Conservation (phyloP, 2,329 filamentous ascomycete genomes). For the Uncinocarpus reesii region DNA sequence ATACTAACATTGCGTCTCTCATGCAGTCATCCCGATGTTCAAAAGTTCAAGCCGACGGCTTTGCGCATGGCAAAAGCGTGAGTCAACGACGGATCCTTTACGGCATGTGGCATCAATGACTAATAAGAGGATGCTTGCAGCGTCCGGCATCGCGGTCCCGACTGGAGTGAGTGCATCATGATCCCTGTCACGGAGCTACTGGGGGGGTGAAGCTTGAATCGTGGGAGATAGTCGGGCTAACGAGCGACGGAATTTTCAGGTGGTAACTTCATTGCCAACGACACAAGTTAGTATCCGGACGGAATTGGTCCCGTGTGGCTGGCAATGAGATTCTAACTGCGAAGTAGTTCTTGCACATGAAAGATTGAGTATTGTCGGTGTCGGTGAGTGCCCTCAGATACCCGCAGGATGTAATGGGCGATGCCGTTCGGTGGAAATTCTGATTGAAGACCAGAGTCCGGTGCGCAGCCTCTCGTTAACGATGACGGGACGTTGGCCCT, state of each 20-base stretch:
- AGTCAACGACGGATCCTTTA: constrained; percentile 31
- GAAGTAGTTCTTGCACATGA: constrained; percentile 82
- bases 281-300: constrained; percentile 61
- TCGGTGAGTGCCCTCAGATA: constrained; percentile 52
- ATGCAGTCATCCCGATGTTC: constrained; percentile 72
- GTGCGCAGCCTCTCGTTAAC: constrained; percentile 90
- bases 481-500: constrained; percentile 78
- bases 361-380: constrained; percentile 91
- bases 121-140: constrained; percentile 40
- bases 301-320: constrained; percentile 16
- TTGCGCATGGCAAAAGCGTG: constrained; percentile 90
- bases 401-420: too few species aligned
- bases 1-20: not conserved
- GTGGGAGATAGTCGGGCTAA: not conserved
- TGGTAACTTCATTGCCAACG: constrained; percentile 78
- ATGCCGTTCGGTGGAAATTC: too few species aligned
- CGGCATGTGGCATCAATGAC: not conserved
- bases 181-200: constrained; percentile 17
- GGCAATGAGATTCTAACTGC: constrained; percentile 19
- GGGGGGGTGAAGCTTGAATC: not conserved
- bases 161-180: constrained; percentile 71
- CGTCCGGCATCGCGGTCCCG: constrained; percentile 89
- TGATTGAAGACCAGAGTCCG: constrained; percentile 55
- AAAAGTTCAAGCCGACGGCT: constrained; percentile 91
- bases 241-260: constrained; percentile 44